These are phyloP conservation scores for Myxozyma neotropica DNA, from an alignment of 805 yeast species.

Conservation along the genomic window DNA sequence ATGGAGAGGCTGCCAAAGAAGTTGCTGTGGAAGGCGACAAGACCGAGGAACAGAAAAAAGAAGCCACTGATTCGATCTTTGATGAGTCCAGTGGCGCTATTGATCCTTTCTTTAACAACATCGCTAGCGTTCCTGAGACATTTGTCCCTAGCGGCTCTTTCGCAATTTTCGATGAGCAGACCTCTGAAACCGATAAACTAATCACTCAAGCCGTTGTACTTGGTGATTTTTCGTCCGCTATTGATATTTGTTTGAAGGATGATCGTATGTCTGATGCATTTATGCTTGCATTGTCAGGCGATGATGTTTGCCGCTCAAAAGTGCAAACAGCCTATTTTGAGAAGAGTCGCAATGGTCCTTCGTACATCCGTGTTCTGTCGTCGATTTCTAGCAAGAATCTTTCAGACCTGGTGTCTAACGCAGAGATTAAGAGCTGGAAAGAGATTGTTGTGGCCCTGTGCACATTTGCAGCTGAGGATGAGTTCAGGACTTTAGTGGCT, in stretches of 20 bases:
- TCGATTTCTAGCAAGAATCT: conserved; percentile 56
- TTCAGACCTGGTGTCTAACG: conserved; percentile 74
- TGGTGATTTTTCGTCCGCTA: conserved; percentile 69
- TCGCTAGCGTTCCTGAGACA: conserved; percentile 33
- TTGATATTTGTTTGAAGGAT: conserved; percentile 62
- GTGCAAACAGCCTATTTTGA: conserved; percentile 74
- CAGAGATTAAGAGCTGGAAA: conserved; percentile 80
- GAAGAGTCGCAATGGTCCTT: conserved; percentile 53
- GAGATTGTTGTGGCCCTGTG: conserved; percentile 71
- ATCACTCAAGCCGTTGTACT: conserved; percentile 56
- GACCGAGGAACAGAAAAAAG: conserved; percentile 25
- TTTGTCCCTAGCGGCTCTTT: conserved; percentile 39
- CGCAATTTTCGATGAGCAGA: conserved; percentile 42
- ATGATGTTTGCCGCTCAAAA: conserved; percentile 58
- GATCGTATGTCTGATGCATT: conserved; percentile 77
- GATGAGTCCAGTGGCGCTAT: conserved; percentile 22
- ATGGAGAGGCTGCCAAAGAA: conserved; percentile 28
- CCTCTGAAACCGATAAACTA: conserved; percentile 50
- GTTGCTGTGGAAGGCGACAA: conserved; percentile 33
- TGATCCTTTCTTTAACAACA: conserved; percentile 36
- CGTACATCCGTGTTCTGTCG: conserved; percentile 74
- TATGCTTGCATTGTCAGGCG: conserved; percentile 68
- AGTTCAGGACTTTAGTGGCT: conserved; percentile 58
- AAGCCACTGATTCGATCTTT: conserved; percentile 36
- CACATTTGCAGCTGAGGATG: conserved; percentile 51